phyloP scores from a whole-genome alignment of 768 basidiomycete species.

The Boletus speciosus region DNA sequence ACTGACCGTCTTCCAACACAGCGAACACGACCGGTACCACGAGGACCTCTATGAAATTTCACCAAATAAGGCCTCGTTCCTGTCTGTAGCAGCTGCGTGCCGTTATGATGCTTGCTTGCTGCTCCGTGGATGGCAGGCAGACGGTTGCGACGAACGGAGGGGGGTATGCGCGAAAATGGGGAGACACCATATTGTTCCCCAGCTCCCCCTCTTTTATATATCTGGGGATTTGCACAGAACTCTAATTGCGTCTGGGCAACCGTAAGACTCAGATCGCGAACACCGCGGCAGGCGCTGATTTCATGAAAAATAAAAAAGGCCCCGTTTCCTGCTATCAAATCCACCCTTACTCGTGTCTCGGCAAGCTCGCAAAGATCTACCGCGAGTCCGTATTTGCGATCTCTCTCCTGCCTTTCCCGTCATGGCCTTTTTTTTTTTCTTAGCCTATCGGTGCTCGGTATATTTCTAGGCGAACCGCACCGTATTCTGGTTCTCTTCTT shows the following conservation, averaged over 20 bases:
- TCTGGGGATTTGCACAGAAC: slow-evolving; percentile 25
- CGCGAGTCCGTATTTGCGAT: slow-evolving; percentile 12
- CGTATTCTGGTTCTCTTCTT: slow-evolving; percentile 37
- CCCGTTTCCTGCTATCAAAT: slow-evolving; percentile 30
- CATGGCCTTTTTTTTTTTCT: slow-evolving; percentile 21
- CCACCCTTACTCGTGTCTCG: slow-evolving; percentile 26
- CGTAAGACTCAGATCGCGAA: slow-evolving; percentile 20
- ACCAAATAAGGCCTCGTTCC: slow-evolving; percentile 1
- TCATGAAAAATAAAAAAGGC: slow-evolving; percentile 27
- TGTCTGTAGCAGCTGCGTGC: slow-evolving; percentile 2
- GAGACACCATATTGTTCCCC: slow-evolving; percentile 9
- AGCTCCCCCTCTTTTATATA: slow-evolving; percentile 29
- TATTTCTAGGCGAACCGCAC: slow-evolving; percentile 44
- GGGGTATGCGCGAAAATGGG: slow-evolving; percentile 16
- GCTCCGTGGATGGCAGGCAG: slow-evolving; percentile 10
- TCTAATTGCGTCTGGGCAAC: slow-evolving; percentile 27
- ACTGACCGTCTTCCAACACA: slow-evolving; percentile 19
- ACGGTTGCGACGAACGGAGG: neutral
- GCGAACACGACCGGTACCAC: slow-evolving; percentile 2
- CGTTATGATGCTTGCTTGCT: slow-evolving; percentile 10
- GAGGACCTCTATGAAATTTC: neutral
- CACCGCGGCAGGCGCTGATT: slow-evolving; percentile 30
- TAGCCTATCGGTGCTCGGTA: slow-evolving; percentile 40
- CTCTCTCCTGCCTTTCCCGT: slow-evolving; percentile 32
- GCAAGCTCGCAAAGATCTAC: slow-evolving; percentile 25